Conservation (phyloP, 441 rosid genomes). For the Adansonia rubrostipa region DNA sequence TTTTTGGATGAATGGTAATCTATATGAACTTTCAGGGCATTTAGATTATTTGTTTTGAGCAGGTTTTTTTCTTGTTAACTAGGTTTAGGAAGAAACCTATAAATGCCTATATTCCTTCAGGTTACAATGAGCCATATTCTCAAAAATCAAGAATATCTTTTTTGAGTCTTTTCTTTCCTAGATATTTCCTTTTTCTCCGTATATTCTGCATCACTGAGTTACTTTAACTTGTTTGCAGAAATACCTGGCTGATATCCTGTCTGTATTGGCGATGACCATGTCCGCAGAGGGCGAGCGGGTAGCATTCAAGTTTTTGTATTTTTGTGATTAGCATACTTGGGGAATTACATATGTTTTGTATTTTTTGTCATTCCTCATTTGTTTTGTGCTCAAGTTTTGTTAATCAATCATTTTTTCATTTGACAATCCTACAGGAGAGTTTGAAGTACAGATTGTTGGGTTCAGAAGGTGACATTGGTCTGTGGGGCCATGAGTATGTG, state of each 20-base stretch:
- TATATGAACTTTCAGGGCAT: neutral
- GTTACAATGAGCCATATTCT: neutral
- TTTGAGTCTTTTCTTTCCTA: neutral
- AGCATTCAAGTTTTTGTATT: conserved; percentile 27
- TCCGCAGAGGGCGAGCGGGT: conserved; percentile 98
- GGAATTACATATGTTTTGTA: neutral
- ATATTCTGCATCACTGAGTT: neutral
- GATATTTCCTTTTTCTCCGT: neutral
- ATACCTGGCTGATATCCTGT: conserved; percentile 83
- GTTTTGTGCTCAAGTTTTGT: neutral
- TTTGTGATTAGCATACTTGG: conserved; percentile 5
- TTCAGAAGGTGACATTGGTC: conserved; percentile 92
- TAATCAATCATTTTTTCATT: conserved; percentile 14
- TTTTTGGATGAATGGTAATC: neutral
- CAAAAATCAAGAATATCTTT: neutral
- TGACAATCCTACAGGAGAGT: conserved; percentile 74
- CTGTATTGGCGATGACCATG: conserved; percentile 95
- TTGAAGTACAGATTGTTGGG: conserved; percentile 84
- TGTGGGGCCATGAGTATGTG: conserved; percentile 99
- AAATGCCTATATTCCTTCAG: neutral
- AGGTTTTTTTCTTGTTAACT: neutral
- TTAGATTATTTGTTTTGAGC: neutral
- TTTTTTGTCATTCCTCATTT: neutral
- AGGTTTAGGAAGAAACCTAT: neutral
- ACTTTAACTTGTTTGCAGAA: conserved; percentile 59